Conservation (phyloP, 768 basidiomycete genomes). For the Collybia sordida region DNA sequence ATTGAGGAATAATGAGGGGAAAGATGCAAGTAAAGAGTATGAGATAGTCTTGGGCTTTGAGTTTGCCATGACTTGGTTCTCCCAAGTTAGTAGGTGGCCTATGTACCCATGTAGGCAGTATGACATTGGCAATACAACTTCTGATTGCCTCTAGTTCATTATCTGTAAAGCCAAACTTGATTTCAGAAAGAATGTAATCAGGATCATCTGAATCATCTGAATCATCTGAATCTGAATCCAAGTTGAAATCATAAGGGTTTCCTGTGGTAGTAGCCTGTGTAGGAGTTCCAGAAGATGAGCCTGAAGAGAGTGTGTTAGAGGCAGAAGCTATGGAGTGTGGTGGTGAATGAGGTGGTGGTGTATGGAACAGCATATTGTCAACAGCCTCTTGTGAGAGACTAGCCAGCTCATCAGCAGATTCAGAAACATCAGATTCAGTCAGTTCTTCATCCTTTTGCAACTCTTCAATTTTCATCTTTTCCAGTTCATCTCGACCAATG, state of each 20-base stretch:
- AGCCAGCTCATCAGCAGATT: too few species aligned
- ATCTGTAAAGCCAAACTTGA: slow-evolving; percentile 12
- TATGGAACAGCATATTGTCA: too few species aligned
- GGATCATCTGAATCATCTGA: neutral
- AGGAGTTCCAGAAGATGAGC: too few species aligned
- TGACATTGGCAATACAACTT: slow-evolving; percentile 17
- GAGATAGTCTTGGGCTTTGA: slow-evolving; percentile 29
- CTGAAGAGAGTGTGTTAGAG: too few species aligned
- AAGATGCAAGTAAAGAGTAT: slow-evolving; percentile 25
- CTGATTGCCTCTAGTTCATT: slow-evolving; percentile 11
- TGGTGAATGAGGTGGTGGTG: too few species aligned
- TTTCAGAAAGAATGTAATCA: neutral
- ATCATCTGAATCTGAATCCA: neutral
- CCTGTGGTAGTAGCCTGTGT: neutral
- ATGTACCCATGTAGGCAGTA: slow-evolving; percentile 12
- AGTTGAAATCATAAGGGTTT: neutral
- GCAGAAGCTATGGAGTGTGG: too few species aligned
- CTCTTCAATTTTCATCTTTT: too few species aligned
- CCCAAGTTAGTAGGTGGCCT: slow-evolving; percentile 30
- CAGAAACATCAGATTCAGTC: too few species aligned
- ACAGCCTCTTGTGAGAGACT: too few species aligned
- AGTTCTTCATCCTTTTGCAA: too few species aligned
- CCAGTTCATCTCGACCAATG: slow-evolving; percentile 11
- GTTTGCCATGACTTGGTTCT: slow-evolving; percentile 28
- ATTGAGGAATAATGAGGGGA: slow-evolving; percentile 26